These are phyloP conservation scores for Sphagnum tenellum DNA, from an alignment of 225 moss, liverwort and hornwort species.

Conservation along the genomic window DNA sequence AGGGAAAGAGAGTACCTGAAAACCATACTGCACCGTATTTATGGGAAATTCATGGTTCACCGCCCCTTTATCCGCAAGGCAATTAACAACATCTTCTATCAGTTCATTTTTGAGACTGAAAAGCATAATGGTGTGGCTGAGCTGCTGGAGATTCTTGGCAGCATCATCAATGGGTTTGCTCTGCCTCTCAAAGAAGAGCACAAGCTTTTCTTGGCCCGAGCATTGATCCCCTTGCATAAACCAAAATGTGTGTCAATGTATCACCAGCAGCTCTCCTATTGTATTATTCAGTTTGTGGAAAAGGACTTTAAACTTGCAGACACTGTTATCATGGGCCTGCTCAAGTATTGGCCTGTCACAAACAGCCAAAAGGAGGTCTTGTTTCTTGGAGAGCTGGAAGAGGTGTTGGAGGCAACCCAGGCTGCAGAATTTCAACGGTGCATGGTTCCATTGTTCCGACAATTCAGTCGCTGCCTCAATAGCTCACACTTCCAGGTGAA, in stretches of 20 bases:
- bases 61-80: conserved; percentile 55
- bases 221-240: conserved; percentile 54
- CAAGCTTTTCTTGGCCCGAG: conserved; percentile 49
- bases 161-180: conserved; percentile 60
- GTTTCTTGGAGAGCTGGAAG: conserved; percentile 92
- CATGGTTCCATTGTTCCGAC: conserved; percentile 87
- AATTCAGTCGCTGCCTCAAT: conserved; percentile 90
- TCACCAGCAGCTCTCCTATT: conserved; percentile 62
- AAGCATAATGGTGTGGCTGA: conserved; percentile 56
- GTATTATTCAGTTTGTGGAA: conserved; percentile 50
- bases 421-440: conserved; percentile 95
- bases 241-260: conserved; percentile 52
- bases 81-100: conserved; percentile 56
- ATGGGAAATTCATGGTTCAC: conserved; percentile 55
- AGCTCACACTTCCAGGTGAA: conserved; percentile 93
- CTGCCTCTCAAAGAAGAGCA: conserved; percentile 59
- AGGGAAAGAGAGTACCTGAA: conserved; percentile 50
- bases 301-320: conserved; percentile 48
- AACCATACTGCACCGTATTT: conserved; percentile 49
- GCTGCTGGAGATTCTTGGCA: conserved; percentile 51
- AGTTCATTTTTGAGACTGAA: conserved; percentile 59
- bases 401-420: conserved; percentile 95
- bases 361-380: conserved; percentile 57
- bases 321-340: conserved; percentile 43
- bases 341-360: conserved; percentile 55